These are phyloP conservation scores for Lathyrus tuberosus DNA, from an alignment of 306 rosid genomes.

Conservation along the genomic window DNA sequence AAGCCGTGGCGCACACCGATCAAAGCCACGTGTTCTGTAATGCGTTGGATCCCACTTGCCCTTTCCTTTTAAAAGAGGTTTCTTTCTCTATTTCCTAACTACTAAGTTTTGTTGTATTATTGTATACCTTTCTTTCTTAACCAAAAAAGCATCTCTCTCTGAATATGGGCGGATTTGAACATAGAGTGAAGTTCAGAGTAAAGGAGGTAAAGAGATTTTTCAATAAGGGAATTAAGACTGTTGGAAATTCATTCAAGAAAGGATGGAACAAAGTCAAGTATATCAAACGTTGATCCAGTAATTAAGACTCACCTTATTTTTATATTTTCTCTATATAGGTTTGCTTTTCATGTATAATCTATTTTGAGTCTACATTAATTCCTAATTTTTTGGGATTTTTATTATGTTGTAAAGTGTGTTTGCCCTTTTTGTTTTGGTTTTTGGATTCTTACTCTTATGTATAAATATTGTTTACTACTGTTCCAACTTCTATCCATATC, in stretches of 20 bases:
- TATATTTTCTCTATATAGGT: conserved; percentile 7
- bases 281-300: conserved; percentile 23
- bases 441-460: too few relatives aligned
- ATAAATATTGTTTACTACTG: too few relatives aligned
- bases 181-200: conserved; percentile 63
- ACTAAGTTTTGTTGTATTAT: background rate
- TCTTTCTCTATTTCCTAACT: background rate
- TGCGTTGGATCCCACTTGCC: conserved; percentile 53
- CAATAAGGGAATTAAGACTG: conserved; percentile 64
- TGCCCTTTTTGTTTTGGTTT: too few relatives aligned
- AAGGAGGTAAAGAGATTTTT: conserved; percentile 54
- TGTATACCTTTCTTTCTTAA: background rate
- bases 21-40: conserved; percentile 42
- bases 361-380: too few relatives aligned
- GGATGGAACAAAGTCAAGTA: conserved; percentile 77
- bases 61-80: conserved; percentile 9
- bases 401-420: too few relatives aligned
- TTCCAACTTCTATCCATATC: too few relatives aligned
- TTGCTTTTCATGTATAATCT: background rate
- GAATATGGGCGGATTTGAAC: conserved; percentile 62
- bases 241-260: conserved; percentile 76
- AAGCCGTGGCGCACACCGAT: background rate
- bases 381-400: too few relatives aligned
- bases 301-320: background rate
- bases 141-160: background rate